A percentile compares a stretch with the other conserved stretches of the same genome.
Conservation (phyloP, 306 rosid genomes). For the Glycine tomentella region DNA sequence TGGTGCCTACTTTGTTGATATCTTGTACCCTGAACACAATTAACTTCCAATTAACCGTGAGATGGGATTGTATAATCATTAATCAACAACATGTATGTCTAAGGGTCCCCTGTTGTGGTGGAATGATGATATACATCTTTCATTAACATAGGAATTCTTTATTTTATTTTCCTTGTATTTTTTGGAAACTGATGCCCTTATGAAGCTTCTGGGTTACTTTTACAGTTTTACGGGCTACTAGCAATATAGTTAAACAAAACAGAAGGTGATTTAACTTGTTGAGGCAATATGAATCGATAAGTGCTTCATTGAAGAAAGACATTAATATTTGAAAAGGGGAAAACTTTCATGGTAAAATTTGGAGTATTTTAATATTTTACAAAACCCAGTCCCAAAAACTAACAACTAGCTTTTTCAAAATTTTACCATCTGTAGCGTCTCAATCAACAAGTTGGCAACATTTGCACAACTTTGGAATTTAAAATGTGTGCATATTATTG, state of each 20-base stretch:
- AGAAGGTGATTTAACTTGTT: neutral
- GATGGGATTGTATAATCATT: neutral
- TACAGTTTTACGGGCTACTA: conserved; percentile 13
- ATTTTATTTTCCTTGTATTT: neutral
- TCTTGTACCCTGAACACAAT: conserved; percentile 20
- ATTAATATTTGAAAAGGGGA: neutral
- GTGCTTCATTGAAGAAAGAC: neutral
- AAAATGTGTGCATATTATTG: conserved; percentile 4
- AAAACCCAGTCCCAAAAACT: neutral
- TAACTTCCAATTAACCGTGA: conserved; percentile 1
- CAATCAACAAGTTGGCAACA: conserved; percentile 28
- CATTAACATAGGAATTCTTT: conserved; percentile 5
- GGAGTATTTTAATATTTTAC: neutral
- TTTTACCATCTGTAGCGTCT: conserved; percentile 10
- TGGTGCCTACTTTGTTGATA: conserved; percentile 14
- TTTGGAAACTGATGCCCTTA: neutral
- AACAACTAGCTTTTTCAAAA: neutral
- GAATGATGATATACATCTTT: conserved; percentile 29
- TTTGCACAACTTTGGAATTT: conserved; percentile 6
- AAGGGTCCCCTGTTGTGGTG: neutral
- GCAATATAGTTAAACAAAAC: neutral
- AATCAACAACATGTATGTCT: conserved; percentile 8
- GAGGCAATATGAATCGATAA: neutral
- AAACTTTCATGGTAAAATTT: neutral
- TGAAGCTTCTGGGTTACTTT: neutral